Evolutionary conservation across 352 stramenopile genomes (phyloP), one percentile per base, ranked within the genome.

Genomic region (Pythium pyrilobum): DNA sequence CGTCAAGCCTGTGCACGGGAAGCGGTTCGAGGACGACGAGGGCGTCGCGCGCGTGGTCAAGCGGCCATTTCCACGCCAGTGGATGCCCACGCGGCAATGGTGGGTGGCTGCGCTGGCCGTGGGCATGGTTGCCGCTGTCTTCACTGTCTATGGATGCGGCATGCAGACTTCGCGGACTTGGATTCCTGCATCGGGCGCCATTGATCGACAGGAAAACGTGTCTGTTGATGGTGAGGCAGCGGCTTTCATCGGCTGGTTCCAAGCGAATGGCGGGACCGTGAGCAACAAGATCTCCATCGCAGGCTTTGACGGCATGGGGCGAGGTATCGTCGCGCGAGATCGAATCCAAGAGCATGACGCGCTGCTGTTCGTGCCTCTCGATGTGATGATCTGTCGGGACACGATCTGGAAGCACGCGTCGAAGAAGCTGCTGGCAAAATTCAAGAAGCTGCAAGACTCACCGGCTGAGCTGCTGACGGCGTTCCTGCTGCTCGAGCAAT

Each of bases 391-490:
- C 18, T 66, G 58, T 15, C 49, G 49, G 13, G 56, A 64, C 16
- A 64, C 56, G 34, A 64, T 64, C 15, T 38, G 16, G 33, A 57
- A 64, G 10, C 28, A 21, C 18, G 18, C 37, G 1, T 28, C 47
- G 1, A 24, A 4, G 15, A 56, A 67, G 24, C 47, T 86, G 21
- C 49, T 59, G n/a, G 34, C 57, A 12, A 78, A 71, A 23, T 66
- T 85, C 33, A 24, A 36, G 13, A 71, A 71, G 23, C 47, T 88
- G 4, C 12, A 55, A 16, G 43, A 57, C 1, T 51, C 69, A 13
- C 56, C 67, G 27, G 72, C 87, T 27, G 81, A 87, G 45, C 41
- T 88, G 16, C 40, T 91, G 23, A 82, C 78, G 0, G 76, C 74
- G 20, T 89, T 88, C 49, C 40, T 91, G 37, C 8, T 91, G 21